Conservation (phyloP, 768 basidiomycete species). For the Pleurotus salmoneostramineus region DNA sequence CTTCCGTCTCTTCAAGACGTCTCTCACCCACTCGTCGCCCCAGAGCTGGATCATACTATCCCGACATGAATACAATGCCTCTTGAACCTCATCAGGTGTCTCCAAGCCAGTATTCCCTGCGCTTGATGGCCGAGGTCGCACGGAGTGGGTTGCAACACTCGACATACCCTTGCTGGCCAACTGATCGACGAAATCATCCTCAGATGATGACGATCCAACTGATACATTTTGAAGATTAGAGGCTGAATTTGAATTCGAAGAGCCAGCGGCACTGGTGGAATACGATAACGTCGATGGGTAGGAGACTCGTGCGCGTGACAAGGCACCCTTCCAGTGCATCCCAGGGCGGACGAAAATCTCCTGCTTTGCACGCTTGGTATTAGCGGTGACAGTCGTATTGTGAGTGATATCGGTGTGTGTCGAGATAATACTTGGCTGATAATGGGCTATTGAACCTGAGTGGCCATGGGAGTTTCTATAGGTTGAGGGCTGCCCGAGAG, state of each 20-base stretch:
- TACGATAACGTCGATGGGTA: constrained; percentile 13
- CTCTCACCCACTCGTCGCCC: constrained; percentile 56
- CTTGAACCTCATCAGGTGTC: constrained; percentile 54
- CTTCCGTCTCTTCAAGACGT: constrained; percentile 51
- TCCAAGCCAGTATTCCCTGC: constrained; percentile 43
- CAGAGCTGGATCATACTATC: constrained; percentile 68
- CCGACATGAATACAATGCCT: constrained; percentile 53
- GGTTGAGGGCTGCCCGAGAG: neutral
- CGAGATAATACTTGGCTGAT: constrained; percentile 2
- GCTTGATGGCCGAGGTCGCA: constrained; percentile 31
- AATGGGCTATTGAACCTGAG: neutral
- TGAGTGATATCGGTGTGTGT: constrained; percentile 7
- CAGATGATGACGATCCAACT: constrained; percentile 9
- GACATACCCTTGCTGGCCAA: constrained; percentile 11
- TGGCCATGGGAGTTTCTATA: neutral
- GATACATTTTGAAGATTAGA: neutral
- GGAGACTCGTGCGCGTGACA: constrained; percentile 40
- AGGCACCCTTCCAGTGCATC: constrained; percentile 58
- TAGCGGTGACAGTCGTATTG: constrained; percentile 13
- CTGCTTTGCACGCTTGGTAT: constrained; percentile 20
- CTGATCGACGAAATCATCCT: constrained; percentile 6
- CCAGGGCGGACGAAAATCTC: constrained; percentile 67
- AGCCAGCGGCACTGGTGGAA: neutral
- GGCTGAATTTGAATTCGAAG: neutral
- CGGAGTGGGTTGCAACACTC: neutral